Base-by-base conservation (phyloP, 179 eudicot genomes). In the Sideroxylon spinosum region DNA sequence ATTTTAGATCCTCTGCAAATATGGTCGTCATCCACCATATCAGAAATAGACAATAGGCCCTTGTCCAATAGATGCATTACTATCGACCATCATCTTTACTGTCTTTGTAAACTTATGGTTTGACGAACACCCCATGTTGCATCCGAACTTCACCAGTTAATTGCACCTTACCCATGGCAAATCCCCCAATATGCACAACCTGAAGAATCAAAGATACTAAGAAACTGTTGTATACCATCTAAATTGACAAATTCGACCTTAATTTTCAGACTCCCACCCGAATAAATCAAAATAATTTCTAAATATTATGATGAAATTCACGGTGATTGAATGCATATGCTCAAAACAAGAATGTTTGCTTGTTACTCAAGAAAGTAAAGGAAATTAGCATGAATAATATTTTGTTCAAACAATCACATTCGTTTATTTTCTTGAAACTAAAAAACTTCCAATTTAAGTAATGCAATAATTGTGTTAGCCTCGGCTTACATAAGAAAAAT, bases 1-100 rank as follows among this genome's bases (percentile, higher is more conserved):
- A 98, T 93, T 89, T 86, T 90, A 87, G 87, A 88, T 79, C 92
- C 93, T 70, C 99, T 98, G 69, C 86, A 90, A 53, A 87, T 88
- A 85, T 82, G 91, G 70, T 87, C 92, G 71, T n/a, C n/a, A n/a
- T n/a, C 89, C 86, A 79, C 82, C 86, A 46, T 86, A n/a, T n/a
- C n/a, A 80, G 37, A 68, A 46, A 84, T 82, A 87, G 59, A 84
- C 77, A 66, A 75, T 6, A 12, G 85, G 78, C 50, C 87, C 85
- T 62, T 78, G 81, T 50, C 78, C 84, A 32, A 87, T 91, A 52
- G 81, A 61, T 64, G 84, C 82, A 50, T 87, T 75, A 4, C 85
- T 83, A 82, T 89, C 97, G 80, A 89, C 88, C 98, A 91, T 95
- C 97, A 91, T 93, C 62, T 82, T 85, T 75, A 76, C 82, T 53